Evolutionary conservation across 495 filamentous ascomycete genomes (phyloP), one percentile per base, ranked within the genome.

Genomic region (Cercophora newfieldiana): DNA sequence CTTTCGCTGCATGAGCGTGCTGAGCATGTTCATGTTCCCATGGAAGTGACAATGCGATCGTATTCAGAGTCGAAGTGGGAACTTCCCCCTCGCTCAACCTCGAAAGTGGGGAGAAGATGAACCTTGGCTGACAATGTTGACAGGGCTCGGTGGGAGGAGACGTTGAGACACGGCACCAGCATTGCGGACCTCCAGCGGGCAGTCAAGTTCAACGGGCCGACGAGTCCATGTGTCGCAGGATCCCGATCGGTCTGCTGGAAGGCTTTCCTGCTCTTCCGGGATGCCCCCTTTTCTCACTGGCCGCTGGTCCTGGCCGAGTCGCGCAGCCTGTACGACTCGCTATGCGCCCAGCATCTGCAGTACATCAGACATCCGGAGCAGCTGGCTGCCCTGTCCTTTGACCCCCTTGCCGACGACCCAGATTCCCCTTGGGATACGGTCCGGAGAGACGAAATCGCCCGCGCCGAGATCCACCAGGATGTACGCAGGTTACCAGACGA

Each of bases 211-310:
- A 79, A 85, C 73, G 84, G 79, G 69, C 76, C 75, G 61, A 78
- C 77, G 71, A 85, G 82, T 72, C 86, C 90, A 33, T 92, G 90
- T 72, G 80, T 85, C 44, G 82, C 85, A 48, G 92, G 93, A 21
- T 84, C 94, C 62, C 86, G 95, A 47, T 97, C 94, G 25, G 83
- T 97, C 55, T 97, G 91, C 77, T 99, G 95, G 95, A 98, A 96
- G 88, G 85, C 85, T 53, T 97, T 97, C 76, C 78, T 98, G 30
- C 83, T 97, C 49, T 94, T 91, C 77, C 87, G 90, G 57, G 83
- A 83, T 53, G 80, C 90, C 25, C 85, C 91, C 57, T 81, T 83
- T 18, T 79, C 85, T 37, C 79, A 84, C 75, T 99, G 94, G 93
- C 78, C 84, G 7, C 79, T 82, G 48, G 86, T 83, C 44, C 78